phyloP scores from a whole-genome alignment of 169 alveolate species.

The Plasmodium knowlesi region DNA sequence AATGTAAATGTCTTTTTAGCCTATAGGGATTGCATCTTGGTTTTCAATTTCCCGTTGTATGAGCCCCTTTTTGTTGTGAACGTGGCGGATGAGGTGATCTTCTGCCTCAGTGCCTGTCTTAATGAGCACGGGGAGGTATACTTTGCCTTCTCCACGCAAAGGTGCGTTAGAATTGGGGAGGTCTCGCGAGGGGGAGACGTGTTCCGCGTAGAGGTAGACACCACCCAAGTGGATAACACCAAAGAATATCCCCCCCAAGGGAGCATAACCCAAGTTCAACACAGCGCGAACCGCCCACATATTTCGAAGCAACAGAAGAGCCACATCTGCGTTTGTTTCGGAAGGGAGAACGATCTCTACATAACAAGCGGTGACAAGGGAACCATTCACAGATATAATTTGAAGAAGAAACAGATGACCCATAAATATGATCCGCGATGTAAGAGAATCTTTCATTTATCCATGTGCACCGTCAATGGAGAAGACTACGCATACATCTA shows the following conservation, averaged over 20 bases:
- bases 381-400: conserved; percentile 9
- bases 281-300: not conserved
- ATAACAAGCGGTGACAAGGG: conserved; percentile 45
- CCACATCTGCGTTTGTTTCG: conserved; percentile 37
- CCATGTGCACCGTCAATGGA: conserved; percentile 1
- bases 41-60: conserved; percentile 29
- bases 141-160: conserved; percentile 41
- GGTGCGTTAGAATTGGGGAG: conserved; percentile 33
- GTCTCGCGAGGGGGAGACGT: not conserved
- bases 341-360: conserved; percentile 4
- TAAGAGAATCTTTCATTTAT: conserved; percentile 40
- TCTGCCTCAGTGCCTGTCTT: conserved; percentile 15
- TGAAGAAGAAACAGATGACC: conserved; percentile 10
- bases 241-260: not conserved
- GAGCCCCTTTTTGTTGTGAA: conserved; percentile 23
- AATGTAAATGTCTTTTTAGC: conserved; percentile 32
- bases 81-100: conserved; percentile 13
- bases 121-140: not conserved
- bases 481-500: conserved; percentile 42
- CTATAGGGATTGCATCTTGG: conserved; percentile 20
- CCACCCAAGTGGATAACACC: not conserved
- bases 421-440: conserved; percentile 11
- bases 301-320: not conserved
- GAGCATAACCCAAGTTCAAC: not conserved
- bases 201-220: not conserved